These are phyloP conservation scores for Spizellomyces punctatus DNA, from an alignment of 192 early-diverging fungal genomes.

Conservation along the genomic window DNA sequence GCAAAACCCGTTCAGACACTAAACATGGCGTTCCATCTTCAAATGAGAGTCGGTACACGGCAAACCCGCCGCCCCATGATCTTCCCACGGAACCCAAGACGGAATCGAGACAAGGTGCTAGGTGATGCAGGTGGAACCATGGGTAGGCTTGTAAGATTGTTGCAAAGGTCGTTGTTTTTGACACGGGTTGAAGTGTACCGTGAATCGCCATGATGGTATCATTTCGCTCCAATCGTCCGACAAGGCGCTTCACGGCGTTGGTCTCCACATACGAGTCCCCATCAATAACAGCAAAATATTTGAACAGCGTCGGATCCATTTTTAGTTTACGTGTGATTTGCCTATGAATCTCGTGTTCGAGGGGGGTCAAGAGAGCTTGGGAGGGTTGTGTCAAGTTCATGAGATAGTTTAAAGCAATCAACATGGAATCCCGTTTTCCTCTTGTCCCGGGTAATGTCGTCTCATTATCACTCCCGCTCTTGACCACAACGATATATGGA, in stretches of 20 bases:
- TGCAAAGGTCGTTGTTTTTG: background rate
- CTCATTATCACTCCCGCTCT: conserved; percentile 4
- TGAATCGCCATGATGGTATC: background rate
- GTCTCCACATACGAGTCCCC: conserved; percentile 1
- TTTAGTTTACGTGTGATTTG: background rate
- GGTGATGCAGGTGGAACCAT: conserved; percentile 16
- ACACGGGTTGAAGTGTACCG: background rate
- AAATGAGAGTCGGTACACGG: conserved; percentile 2
- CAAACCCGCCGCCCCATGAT: conserved; percentile 18
- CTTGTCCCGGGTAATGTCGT: conserved; percentile 7
- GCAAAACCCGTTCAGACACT: background rate
- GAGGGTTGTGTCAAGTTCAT: background rate
- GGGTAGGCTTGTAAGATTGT: conserved; percentile 11
- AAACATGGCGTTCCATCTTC: background rate
- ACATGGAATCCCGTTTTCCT: conserved; percentile 19
- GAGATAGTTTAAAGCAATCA: conserved; percentile 9
- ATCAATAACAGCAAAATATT: conserved; percentile 13
- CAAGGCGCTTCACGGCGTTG: conserved; percentile 6
- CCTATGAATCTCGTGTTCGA: conserved; percentile 9
- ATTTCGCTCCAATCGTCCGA: background rate
- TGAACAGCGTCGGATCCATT: conserved; percentile 2
- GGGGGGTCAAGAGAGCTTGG: background rate
- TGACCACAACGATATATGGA: conserved; percentile 17
- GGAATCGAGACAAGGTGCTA: conserved; percentile 20
- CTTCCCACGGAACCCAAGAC: background rate